Evolutionary conservation across 2,329 filamentous ascomycete genomes (phyloP).

Genomic region (Stachybotrys echinatus): DNA sequence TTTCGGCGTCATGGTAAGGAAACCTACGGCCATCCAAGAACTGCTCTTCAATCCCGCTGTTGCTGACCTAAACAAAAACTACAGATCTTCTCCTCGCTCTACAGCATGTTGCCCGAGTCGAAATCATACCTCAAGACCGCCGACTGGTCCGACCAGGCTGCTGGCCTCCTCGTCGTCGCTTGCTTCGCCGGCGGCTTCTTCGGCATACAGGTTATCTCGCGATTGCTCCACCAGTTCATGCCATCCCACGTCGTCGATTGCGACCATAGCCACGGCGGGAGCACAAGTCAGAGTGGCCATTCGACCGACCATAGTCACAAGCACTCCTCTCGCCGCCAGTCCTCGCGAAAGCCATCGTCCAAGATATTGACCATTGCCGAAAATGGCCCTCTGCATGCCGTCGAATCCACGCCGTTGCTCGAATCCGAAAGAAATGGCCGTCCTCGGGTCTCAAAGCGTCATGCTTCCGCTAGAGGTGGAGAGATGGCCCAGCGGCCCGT

Average conservation of each 20-base stretch:
- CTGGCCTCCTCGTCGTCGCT: constrained; percentile 63
- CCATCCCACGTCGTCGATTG: constrained; percentile 79
- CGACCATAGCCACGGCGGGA: constrained; percentile 65
- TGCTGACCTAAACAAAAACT: not conserved
- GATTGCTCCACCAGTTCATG: constrained; percentile 66
- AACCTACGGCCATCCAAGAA: not conserved
- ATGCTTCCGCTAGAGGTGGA: constrained; percentile 21
- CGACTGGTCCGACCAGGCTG: constrained; percentile 59
- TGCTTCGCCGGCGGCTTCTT: constrained; percentile 69
- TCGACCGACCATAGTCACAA: constrained; percentile 16
- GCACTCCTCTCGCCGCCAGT: constrained; percentile 24
- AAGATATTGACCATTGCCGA: constrained; percentile 10
- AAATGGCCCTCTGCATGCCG: constrained; percentile 15
- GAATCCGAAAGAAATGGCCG: constrained; percentile 19
- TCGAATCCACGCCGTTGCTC: constrained; percentile 47
- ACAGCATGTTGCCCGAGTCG: constrained; percentile 87
- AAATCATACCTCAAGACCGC: constrained; percentile 70
- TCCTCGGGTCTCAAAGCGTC: constrained; percentile 18
- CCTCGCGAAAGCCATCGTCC: constrained; percentile 13
- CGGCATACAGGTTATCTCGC: constrained; percentile 69
- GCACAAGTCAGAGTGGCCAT: constrained; percentile 23
- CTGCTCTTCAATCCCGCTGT: not conserved
- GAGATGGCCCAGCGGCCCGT: constrained; percentile 18
- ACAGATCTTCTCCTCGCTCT: constrained; percentile 85
- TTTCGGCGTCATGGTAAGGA: constrained; percentile 87